Evolutionary conservation across 148 eudicot species (phyloP), one percentile per base, ranked within the genome.

Genomic region (Persicaria maculosa): DNA sequence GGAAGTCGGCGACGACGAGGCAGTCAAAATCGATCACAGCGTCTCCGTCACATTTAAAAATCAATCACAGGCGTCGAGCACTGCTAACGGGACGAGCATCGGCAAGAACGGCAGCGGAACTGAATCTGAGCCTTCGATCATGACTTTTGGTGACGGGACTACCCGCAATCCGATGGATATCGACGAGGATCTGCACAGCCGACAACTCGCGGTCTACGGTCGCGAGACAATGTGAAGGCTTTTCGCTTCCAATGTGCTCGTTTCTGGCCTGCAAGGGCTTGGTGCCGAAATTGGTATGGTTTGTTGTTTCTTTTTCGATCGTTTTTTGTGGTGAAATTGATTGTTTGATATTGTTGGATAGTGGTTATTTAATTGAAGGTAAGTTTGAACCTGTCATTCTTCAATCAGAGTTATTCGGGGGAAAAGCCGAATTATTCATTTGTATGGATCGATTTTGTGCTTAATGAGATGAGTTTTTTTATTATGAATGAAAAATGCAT

Each of bases 131-230:
- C 58, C 53, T 61, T 69, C 81, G 57, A 77, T 70, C 57, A 82
- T 75, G 78, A 81, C 62, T 8, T 71, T 53, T 6, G 79, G 75
- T 72, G 86, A 78, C 1, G 47, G 19, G 9, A 47, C n/a, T 14
- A 71, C 9, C 52, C 31, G 43, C 50, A 80, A 80, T 76, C 74
- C 83, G 15, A 43, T 74, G 8, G 89, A 89, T 47, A 91, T 89
- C 54, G 97, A 89, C 64, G 94, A 91, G 82, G 94, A 91, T 84
- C 83, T 89, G 78, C 97, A 89, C 79, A 91, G 97, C 72, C 88
- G 94, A 16, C 97, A 89, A 78, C 89, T 91, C 8, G 94, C 94
- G 0, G 92, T 91, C 46, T 89, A 91, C 65, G 97, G 94, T 20
- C 90, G 94, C 17, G 97, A 91, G 86, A 89, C 97, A 4, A 89